phyloP scores from a whole-genome alignment of 805 yeast genomes.

The Yarrowia phangngaensis region DNA sequence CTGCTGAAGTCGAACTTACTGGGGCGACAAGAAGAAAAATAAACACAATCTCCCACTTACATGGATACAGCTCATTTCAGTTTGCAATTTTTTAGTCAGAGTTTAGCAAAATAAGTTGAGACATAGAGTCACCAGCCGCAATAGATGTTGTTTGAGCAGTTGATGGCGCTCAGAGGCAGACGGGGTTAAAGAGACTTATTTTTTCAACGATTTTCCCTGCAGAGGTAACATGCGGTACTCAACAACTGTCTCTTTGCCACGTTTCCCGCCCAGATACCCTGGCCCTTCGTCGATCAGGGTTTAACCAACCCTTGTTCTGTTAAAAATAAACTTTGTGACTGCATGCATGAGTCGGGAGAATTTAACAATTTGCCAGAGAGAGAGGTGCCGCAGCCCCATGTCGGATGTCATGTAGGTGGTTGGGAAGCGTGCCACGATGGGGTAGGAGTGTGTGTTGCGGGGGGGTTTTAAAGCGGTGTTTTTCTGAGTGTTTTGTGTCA shows the following conservation, averaged over 20 bases:
- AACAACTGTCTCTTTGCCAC: too few species aligned
- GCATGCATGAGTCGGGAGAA: conserved; percentile 24
- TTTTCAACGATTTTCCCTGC: too few species aligned
- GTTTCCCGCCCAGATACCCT: background rate
- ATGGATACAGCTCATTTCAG: too few species aligned
- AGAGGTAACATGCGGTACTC: too few species aligned
- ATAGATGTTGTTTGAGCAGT: too few species aligned
- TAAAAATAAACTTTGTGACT: conserved; percentile 3
- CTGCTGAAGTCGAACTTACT: background rate
- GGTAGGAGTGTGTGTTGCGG: conserved; percentile 15
- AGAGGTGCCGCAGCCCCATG: too few species aligned
- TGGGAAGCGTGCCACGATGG: too few species aligned
- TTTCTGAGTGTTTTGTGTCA: background rate
- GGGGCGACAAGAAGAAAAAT: background rate
- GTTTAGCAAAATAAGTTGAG: background rate
- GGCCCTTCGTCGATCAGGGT: background rate
- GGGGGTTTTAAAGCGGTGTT: background rate
- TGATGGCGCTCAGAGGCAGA: too few species aligned
- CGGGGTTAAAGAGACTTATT: too few species aligned
- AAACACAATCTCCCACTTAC: background rate
- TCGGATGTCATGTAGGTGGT: too few species aligned
- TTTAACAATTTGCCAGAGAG: conserved; percentile 18
- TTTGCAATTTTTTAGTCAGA: background rate
- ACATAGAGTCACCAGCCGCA: background rate
- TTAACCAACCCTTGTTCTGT: background rate